Evolutionary conservation across 306 rosid genomes (phyloP), one percentile per base, ranked within the genome.

Genomic region (Cucumis melo): DNA sequence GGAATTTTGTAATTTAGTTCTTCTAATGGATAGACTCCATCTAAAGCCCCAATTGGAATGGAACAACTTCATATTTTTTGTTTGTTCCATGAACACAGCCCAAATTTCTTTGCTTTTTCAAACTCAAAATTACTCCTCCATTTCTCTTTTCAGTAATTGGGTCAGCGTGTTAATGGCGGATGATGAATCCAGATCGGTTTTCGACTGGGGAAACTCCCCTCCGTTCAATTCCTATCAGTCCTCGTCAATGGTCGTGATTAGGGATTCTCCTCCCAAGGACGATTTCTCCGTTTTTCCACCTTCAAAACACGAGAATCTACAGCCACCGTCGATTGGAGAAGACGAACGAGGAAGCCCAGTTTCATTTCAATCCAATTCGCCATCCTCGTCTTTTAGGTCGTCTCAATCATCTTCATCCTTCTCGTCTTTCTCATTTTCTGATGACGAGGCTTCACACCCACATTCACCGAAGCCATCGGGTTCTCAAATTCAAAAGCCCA

Each of bases 231-330:
- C 36, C 36, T 3, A 32, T 32, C 36, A 32, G 5, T 32, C 36
- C 5, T 32, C 36, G 48, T 46, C 53, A 3, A 83, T 85, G 88
- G 90, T 77, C 42, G 74, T 77, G 62, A 81, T 87, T 73, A 78
- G 78, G 55, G 85, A 82, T 61, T 75, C 76, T 51, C 63, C 44
- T 64, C 60, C 79, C 27, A 58, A 73, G 24, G 36, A 41, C 17
- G 86, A 83, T 55, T 75, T 70, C 79, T 78, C 79, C 50, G 58
- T 85, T 39, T 87, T 87, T 66, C 90, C 90, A 74, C 90, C 90
- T 51, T 56, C 56, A 11, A 81, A 85, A 60, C 90, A 87, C 66
- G 88, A 87, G 74, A 87, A 85, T 65, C 86, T 87, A 11, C 81
- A 51, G 79, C 74, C 53, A 54, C 75, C 80, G 3, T 51, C 65